phyloP scores from a whole-genome alignment of 2,329 filamentous ascomycete species.

The Periconia sp. region DNA sequence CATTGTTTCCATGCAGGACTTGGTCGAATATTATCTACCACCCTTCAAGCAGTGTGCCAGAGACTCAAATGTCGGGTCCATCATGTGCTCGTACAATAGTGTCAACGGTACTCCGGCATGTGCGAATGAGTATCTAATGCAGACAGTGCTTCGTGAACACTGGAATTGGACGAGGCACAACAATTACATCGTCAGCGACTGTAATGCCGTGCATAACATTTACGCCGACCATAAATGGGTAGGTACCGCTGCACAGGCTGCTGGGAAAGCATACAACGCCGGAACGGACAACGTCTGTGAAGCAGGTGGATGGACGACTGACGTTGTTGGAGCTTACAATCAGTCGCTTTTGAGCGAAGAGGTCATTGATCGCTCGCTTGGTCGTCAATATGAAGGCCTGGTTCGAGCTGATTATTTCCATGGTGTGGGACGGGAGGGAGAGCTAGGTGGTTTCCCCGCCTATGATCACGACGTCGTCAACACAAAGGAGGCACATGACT shows the following conservation, averaged over 20 bases:
- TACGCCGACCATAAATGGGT: slow-evolving; percentile 57
- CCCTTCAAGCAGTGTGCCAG: slow-evolving; percentile 63
- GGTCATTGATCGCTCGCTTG: slow-evolving; percentile 57
- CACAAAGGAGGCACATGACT: slow-evolving; percentile 58
- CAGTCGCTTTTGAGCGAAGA: slow-evolving; percentile 47
- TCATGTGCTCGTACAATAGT: slow-evolving; percentile 66
- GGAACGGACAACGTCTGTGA: slow-evolving; percentile 63
- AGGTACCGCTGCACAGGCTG: slow-evolving; percentile 46
- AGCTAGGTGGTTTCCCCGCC: slow-evolving; percentile 58
- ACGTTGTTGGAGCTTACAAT: slow-evolving; percentile 20
- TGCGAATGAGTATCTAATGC: slow-evolving; percentile 66
- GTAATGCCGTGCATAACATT: slow-evolving; percentile 67
- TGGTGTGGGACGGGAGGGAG: slow-evolving; percentile 55
- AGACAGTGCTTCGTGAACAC: slow-evolving; percentile 67
- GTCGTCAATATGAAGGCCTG: slow-evolving; percentile 61
- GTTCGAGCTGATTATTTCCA: slow-evolving; percentile 66
- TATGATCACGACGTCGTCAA: too few relatives aligned
- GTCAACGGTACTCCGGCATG: slow-evolving; percentile 72
- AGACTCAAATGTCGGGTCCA: slow-evolving; percentile 51
- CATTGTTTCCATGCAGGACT: slow-evolving; percentile 64
- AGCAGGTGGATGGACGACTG: slow-evolving; percentile 42
- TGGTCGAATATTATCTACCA: slow-evolving; percentile 71
- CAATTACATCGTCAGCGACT: slow-evolving; percentile 70
- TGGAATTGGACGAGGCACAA: slow-evolving; percentile 68
- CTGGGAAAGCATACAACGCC: slow-evolving; percentile 56